These are phyloP conservation scores for Puccinia hordei DNA, from an alignment of 1,284 basidiomycete species.

Conservation along the genomic window DNA sequence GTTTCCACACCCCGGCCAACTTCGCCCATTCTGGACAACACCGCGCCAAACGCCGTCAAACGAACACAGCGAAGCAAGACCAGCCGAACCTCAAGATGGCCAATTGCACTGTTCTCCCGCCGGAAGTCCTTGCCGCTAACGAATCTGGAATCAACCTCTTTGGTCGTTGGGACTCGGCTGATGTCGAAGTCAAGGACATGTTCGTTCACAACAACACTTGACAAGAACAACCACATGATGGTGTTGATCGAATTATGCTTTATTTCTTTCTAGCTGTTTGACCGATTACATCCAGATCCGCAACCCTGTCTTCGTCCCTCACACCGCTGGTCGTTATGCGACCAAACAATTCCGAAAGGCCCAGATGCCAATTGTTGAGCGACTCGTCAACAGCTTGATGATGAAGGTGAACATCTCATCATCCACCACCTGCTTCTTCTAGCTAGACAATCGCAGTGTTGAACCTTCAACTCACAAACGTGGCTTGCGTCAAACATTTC, in stretches of 20 bases:
- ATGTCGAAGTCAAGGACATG: constrained; percentile 97
- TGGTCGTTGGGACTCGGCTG: constrained; percentile 46
- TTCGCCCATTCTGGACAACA: no score
- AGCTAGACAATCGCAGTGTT: neutral
- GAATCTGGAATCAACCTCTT: constrained; percentile 46
- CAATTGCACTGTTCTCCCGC: constrained; percentile 32
- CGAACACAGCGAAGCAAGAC: neutral
- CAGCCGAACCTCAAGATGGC: constrained; percentile 23
- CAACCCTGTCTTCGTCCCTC: constrained; percentile 86
- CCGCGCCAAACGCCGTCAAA: neutral
- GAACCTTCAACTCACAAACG: neutral
- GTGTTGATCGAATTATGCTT: neutral
- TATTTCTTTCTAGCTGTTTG: constrained; percentile 66
- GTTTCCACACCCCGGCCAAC: neutral
- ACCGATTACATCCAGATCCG: constrained; percentile 99
- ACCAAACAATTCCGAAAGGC: constrained; percentile 99
- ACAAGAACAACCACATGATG: neutral
- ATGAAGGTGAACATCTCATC: constrained; percentile 33
- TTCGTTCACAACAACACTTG: constrained; percentile 54
- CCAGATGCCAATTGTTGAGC: constrained; percentile 99
- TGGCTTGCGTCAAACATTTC: constrained; percentile 64
- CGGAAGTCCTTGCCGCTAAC: constrained; percentile 45
- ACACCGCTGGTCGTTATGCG: constrained; percentile 98
- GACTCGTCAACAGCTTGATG: constrained; percentile 90
- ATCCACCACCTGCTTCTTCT: neutral